Evolutionary conservation across 2,329 filamentous ascomycete species (phyloP).

Genomic region (Monascus ruber): DNA sequence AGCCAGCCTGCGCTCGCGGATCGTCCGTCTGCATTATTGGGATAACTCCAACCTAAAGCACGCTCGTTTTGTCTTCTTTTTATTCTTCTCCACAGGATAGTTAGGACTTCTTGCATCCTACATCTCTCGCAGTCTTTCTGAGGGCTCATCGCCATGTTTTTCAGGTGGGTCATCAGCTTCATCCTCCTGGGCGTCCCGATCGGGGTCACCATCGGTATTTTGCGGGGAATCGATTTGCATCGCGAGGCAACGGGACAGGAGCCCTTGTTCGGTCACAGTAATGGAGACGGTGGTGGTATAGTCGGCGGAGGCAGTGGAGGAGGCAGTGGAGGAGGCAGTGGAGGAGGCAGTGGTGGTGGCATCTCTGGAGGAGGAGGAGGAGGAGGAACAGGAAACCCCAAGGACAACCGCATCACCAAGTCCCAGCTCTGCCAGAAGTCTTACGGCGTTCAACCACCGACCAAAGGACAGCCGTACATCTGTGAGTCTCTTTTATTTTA

Average conservation of each 20-base stretch:
- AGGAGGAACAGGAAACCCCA: slow-evolving; percentile 2
- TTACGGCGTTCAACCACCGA: slow-evolving; percentile 36
- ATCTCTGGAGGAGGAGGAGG: not conserved
- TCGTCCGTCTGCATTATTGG: no score
- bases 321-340: slow-evolving; percentile 4
- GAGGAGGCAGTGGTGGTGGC: slow-evolving; percentile 9
- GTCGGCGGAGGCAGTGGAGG: slow-evolving; percentile 3
- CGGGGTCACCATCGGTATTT: slow-evolving; percentile 38
- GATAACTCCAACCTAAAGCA: no score
- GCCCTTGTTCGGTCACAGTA: slow-evolving; percentile 33
- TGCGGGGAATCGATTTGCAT: slow-evolving; percentile 39
- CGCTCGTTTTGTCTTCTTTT: no score
- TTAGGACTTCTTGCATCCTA: no score
- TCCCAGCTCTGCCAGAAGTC: slow-evolving; percentile 33
- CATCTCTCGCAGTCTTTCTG: no score
- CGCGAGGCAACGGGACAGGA: slow-evolving; percentile 32
- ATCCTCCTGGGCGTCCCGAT: slow-evolving; percentile 41
- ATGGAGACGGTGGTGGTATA: no score
- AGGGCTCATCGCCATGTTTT: slow-evolving; percentile 7
- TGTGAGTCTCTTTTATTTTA: slow-evolving; percentile 25
- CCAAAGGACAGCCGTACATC: slow-evolving; percentile 37
- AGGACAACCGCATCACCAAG: slow-evolving; percentile 26
- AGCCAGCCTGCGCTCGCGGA: no score
- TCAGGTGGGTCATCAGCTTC: slow-evolving; percentile 39
- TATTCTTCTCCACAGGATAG: no score